Conservation (phyloP, 495 filamentous ascomycete genomes). For the Penicillium flavigenum region DNA sequence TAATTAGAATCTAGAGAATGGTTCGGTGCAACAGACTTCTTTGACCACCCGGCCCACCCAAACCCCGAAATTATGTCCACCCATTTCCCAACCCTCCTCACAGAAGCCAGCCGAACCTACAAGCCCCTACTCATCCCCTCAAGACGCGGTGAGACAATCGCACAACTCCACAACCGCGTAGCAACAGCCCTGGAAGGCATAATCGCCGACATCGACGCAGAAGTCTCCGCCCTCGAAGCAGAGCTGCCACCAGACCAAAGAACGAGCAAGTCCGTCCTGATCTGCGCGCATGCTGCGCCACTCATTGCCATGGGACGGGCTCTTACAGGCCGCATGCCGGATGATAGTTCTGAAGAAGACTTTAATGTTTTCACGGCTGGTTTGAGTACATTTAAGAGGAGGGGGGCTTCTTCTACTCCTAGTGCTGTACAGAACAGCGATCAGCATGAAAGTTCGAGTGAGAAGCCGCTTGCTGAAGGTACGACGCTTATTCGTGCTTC, state of each 20-base stretch:
- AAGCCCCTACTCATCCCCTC: constrained; percentile 61
- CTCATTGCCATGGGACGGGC: constrained; percentile 81
- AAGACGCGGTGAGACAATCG: constrained; percentile 71
- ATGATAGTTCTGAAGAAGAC: constrained; percentile 66
- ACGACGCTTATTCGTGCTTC: constrained; percentile 25
- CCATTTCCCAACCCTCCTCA: constrained; percentile 61
- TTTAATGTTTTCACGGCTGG: constrained; percentile 86
- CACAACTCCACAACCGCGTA: constrained; percentile 74
- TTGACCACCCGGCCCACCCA: constrained; percentile 81
- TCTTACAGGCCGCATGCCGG: constrained; percentile 74
- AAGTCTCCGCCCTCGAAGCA: constrained; percentile 41
- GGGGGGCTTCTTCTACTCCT: not conserved
- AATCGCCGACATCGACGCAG: constrained; percentile 67
- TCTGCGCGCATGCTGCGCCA: constrained; percentile 89
- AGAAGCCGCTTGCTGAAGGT: constrained; percentile 31
- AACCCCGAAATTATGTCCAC: constrained; percentile 52
- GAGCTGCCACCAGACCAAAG: constrained; percentile 20
- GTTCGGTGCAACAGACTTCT: constrained; percentile 69
- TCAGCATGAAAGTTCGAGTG: constrained; percentile 20
- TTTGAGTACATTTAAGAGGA: constrained; percentile 60
- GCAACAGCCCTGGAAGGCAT: constrained; percentile 68
- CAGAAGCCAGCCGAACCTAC: constrained; percentile 48
- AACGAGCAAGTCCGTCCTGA: constrained; percentile 60
- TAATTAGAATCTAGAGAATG: constrained; percentile 64
- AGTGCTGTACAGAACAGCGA: constrained; percentile 24